phyloP scores from a whole-genome alignment of 2,329 filamentous ascomycete species.

The Clarireedia hainanense region DNA sequence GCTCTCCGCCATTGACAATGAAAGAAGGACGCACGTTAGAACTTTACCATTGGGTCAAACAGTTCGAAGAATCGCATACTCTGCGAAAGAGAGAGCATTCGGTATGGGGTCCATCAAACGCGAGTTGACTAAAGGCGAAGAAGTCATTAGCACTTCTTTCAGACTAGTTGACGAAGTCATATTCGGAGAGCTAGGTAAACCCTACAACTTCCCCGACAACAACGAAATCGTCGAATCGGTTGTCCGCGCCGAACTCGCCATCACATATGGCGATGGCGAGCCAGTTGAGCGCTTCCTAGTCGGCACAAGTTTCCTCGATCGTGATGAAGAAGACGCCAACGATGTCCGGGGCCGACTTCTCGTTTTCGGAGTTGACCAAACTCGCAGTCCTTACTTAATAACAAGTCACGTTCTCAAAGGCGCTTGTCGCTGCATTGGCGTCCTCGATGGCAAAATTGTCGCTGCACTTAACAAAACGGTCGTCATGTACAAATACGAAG shows the following conservation, averaged over 20 bases:
- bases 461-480: slow-evolving; percentile 87
- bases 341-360: slow-evolving; percentile 69
- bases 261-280: slow-evolving; percentile 44
- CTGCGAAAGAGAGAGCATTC: slow-evolving; percentile 69
- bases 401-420: slow-evolving; percentile 65
- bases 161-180: slow-evolving; percentile 84
- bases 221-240: slow-evolving; percentile 78
- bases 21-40: slow-evolving; percentile 82
- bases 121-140: slow-evolving; percentile 60
- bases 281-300: slow-evolving; percentile 77
- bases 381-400: slow-evolving; percentile 66
- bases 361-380: slow-evolving; percentile 72
- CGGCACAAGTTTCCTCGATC: slow-evolving; percentile 67
- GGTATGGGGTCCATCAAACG: slow-evolving; percentile 80
- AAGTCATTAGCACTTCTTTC: slow-evolving; percentile 73
- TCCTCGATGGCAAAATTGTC: slow-evolving; percentile 70
- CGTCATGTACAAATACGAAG: slow-evolving; percentile 46
- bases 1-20: slow-evolving; percentile 73
- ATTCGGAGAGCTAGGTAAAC: slow-evolving; percentile 68
- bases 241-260: slow-evolving; percentile 65
- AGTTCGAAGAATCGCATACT: slow-evolving; percentile 81
- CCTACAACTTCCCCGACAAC: slow-evolving; percentile 43
- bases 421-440: slow-evolving; percentile 69
- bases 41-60: slow-evolving; percentile 73
- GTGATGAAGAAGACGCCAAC: slow-evolving; percentile 39